Evolutionary conservation across 2,329 filamentous ascomycete genomes (phyloP).

Genomic region (Pseudocercospora fijiensis): DNA sequence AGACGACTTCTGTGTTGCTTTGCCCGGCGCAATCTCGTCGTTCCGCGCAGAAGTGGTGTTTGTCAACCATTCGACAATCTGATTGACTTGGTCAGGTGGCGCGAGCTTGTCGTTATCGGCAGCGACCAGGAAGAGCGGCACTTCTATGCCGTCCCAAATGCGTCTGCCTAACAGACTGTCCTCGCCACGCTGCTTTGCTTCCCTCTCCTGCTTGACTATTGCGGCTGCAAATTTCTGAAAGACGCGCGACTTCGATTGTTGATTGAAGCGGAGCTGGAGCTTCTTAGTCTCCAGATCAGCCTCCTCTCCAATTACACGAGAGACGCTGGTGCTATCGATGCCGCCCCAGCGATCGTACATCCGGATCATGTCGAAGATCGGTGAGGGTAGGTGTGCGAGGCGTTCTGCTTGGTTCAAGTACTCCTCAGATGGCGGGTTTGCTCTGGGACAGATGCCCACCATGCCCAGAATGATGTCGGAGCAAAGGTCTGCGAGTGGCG

Average conservation of each 20-base stretch:
- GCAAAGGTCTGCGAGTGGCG: constrained; percentile 49
- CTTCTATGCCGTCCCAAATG: constrained; percentile 68
- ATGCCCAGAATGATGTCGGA: constrained; percentile 70
- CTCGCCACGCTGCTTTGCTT: constrained; percentile 13
- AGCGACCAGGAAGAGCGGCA: constrained; percentile 76
- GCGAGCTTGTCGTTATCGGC: constrained; percentile 76
- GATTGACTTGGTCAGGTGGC: constrained; percentile 66
- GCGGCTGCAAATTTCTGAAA: constrained; percentile 78
- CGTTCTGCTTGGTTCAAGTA: constrained; percentile 52
- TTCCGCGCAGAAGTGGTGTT: constrained; percentile 1
- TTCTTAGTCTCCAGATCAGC: constrained; percentile 65
- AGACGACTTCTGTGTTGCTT: background rate
- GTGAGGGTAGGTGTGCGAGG: constrained; percentile 67
- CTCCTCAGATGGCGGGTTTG: constrained; percentile 51
- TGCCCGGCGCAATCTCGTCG: background rate
- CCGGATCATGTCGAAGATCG: constrained; percentile 74
- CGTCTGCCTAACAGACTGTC: constrained; percentile 66
- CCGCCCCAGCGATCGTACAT: constrained; percentile 78
- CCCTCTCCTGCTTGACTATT: constrained; percentile 46
- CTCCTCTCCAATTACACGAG: constrained; percentile 68
- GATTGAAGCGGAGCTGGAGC: constrained; percentile 73
- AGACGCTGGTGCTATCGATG: constrained; percentile 72
- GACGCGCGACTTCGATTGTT: constrained; percentile 76
- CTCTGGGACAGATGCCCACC: constrained; percentile 76
- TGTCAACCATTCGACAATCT: constrained; percentile 55